Evolutionary conservation across 768 basidiomycete species (phyloP), one percentile per base, ranked within the genome.

Genomic region (Tylopilus sp.): DNA sequence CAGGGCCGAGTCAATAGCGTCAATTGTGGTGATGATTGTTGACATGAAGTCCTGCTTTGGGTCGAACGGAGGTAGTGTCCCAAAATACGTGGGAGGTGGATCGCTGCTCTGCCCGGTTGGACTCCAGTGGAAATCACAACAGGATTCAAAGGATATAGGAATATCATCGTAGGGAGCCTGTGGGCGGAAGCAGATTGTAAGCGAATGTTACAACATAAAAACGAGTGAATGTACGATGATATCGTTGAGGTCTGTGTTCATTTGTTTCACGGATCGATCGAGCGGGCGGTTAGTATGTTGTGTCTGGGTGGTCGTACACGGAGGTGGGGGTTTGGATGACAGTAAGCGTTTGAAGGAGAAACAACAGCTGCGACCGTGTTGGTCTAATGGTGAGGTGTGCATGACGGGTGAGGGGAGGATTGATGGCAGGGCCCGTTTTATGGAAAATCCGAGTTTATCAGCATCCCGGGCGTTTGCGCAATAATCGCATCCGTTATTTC

Each of bases 1-100:
- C 36, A 92, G 74, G 46, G 79, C 69, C 7, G 73, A 56, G 48
- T 76, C 74, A 14, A 86, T 70, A 47, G 73, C 64, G 59, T 85
- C 77, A 45, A 92, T 59, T 37, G 73, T 73, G 4, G 64, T 58
- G 48, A 85, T 81, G 51, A 92, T 79, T 8, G 80, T 79, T 25
- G 70, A 65, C 42, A 80, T 63, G n/a, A 82, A 72, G 47, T 77
- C 77, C 2, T 73, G 33, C 56, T 52, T 45, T 33, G 42, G 10
- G 55, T 55, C 56, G 48, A 62, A 46, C 40, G 29, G 24, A 25
- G 56, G 45, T 6, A 66, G n/a, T 34, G 44, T 36, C 25, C 65
- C 43, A 54, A 65, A 67, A 62, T 82, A 82, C 17, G 71, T 57
- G 37, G 81, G 79, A n/a, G 73, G 78, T 0, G 65, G 58, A 9